Evolutionary conservation across 768 basidiomycete species (phyloP).

Genomic region (Xerocomellus intermedius): DNA sequence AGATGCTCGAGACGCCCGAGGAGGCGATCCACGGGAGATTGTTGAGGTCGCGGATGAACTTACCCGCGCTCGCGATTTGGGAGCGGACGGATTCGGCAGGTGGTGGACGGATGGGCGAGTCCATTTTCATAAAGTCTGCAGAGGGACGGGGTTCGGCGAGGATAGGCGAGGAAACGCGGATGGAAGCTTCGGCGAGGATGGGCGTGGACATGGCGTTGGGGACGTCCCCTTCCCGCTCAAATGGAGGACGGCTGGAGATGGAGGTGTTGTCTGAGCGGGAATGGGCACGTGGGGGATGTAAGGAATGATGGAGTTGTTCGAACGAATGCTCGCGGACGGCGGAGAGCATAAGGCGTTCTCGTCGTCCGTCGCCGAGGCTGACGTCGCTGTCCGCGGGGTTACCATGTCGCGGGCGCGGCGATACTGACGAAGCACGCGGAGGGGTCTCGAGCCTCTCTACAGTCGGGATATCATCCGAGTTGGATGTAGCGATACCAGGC

Average conservation of each 20-base stretch:
- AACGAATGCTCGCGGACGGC: constrained; percentile 24
- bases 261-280: constrained; percentile 25
- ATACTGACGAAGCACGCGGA: constrained; percentile 20
- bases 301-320: constrained; percentile 17
- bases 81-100: constrained; percentile 34
- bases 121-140: constrained; percentile 51
- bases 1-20: constrained; percentile 47
- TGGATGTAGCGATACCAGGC: constrained; percentile 20
- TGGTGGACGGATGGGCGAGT: constrained; percentile 39
- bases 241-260: constrained; percentile 24
- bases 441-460: constrained; percentile 29
- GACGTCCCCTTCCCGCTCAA: constrained; percentile 21
- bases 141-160: constrained; percentile 42
- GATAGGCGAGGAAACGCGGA: constrained; percentile 35
- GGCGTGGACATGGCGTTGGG: constrained; percentile 32
- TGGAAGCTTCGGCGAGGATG: constrained; percentile 24
- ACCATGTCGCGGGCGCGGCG: constrained; percentile 18
- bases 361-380: constrained; percentile 22
- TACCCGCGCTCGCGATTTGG: constrained; percentile 38
- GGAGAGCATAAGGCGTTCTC: constrained; percentile 26
- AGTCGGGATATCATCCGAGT: constrained; percentile 30
- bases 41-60: constrained; percentile 39
- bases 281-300: constrained; percentile 11
- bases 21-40: constrained; percentile 47
- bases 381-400: constrained; percentile 19